Conservation (phyloP, 176 grass and related monocot species). For the Panicum miliaceum region DNA sequence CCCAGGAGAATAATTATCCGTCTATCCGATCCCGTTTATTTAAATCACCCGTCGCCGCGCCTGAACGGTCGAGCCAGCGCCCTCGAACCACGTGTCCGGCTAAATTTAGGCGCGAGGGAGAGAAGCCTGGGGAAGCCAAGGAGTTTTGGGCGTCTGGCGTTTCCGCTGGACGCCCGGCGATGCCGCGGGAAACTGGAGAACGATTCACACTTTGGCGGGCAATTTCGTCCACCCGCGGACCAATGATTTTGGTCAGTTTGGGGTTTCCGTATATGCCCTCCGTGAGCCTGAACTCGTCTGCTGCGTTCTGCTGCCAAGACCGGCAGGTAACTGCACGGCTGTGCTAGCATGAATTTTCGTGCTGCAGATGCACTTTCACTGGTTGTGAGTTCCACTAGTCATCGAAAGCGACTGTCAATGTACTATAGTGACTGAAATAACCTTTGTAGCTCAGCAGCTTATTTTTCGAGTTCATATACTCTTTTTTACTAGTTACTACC, state of each 20-base stretch:
- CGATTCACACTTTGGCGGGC: slow-evolving; percentile 28
- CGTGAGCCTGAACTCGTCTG: not conserved
- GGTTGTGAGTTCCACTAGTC: not conserved
- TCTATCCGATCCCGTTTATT: not conserved
- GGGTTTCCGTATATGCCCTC: slow-evolving; percentile 17
- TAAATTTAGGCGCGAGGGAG: not conserved
- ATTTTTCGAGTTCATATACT: too few relatives aligned
- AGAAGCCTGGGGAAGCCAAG: not conserved
- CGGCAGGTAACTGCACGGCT: not conserved
- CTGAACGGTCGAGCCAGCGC: not conserved
- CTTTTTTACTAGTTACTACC: too few relatives aligned
- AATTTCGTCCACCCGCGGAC: slow-evolving; percentile 19
- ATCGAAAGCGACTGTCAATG: not conserved
- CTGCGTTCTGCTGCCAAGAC: not conserved
- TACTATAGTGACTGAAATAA: too few relatives aligned
- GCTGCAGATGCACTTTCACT: not conserved
- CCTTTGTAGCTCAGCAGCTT: too few relatives aligned
- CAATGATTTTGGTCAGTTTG: not conserved
- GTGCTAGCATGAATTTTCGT: not conserved
- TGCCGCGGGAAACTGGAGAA: slow-evolving; percentile 12
- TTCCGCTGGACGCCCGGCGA: slow-evolving; percentile 9
- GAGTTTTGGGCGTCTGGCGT: not conserved
- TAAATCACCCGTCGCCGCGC: not conserved
- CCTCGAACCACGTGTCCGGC: slow-evolving; percentile 8
- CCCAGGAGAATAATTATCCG: not conserved